These are phyloP conservation scores for Hypoxylon fuscum DNA, from an alignment of 495 filamentous ascomycete species.

Conservation along the genomic window DNA sequence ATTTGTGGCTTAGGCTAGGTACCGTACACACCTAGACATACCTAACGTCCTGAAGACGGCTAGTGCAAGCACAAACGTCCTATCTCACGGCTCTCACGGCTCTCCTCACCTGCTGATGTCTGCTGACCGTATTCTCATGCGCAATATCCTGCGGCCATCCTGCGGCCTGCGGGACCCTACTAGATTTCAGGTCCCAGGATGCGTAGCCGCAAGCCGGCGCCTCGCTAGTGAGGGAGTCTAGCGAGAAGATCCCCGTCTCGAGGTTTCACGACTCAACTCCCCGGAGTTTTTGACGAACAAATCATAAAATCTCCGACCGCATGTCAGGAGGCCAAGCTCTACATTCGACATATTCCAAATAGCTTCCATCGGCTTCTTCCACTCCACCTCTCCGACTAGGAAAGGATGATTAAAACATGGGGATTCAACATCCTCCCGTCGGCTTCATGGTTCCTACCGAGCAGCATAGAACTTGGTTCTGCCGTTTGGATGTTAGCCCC, in stretches of 20 bases:
- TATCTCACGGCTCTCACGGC: slow-evolving; percentile 1
- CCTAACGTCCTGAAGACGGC: slow-evolving; percentile 9
- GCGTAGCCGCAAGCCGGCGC: slow-evolving; percentile 24
- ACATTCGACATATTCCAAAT: slow-evolving; percentile 26
- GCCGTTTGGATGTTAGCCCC: slow-evolving; percentile 22
- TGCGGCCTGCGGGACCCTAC: slow-evolving; percentile 41
- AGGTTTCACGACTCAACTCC: slow-evolving; percentile 31
- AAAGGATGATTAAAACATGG: slow-evolving; percentile 10
- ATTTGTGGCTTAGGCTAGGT: slow-evolving; percentile 28
- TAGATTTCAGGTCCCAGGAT: no score
- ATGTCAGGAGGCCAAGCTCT: slow-evolving; percentile 10
- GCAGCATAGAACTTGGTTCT: slow-evolving; percentile 18
- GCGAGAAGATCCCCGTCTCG: slow-evolving; percentile 28
- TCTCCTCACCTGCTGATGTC: slow-evolving; percentile 35
- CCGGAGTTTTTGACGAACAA: slow-evolving; percentile 36
- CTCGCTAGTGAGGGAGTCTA: slow-evolving; percentile 29
- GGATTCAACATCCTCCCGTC: slow-evolving; percentile 19
- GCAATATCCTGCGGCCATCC: slow-evolving; percentile 43
- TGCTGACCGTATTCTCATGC: slow-evolving; percentile 44
- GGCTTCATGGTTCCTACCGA: slow-evolving; percentile 17
- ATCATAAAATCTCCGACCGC: slow-evolving; percentile 29
- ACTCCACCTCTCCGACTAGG: slow-evolving; percentile 6
- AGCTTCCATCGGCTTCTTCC: slow-evolving; percentile 28
- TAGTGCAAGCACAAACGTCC: slow-evolving; percentile 21
- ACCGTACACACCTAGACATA: no score